Evolutionary conservation across 805 yeast species (phyloP), one percentile per base, ranked within the genome.

Genomic region (Debaryomyces maramus): DNA sequence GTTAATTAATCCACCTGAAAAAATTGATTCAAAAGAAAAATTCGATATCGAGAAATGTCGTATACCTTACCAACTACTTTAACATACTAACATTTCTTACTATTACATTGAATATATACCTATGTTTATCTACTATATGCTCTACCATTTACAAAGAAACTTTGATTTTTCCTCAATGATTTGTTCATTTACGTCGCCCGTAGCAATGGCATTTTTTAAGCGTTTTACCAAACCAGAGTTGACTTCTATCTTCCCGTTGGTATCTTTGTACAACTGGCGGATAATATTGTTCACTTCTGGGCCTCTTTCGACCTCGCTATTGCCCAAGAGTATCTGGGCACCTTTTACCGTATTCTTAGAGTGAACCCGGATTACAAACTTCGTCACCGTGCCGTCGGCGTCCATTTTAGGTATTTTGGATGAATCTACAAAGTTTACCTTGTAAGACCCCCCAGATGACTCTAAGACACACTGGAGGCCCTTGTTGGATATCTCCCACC

Each of bases 141-240:
- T 6, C 29, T 36, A 46, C 40, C 50, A 39, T 22, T 35, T 39
- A 9, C 47, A 36, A 5, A 28, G 18, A 14, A 30, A 19, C 21
- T 34, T 38, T 10, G 27, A 30, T 33, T 43, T 46, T 36, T 46
- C 50, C 31, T 43, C 47, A 15, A 46, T 32, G 3, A 46, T 22
- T 13, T 39, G 43, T 19, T 46, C 50, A 33, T 46, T 40, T 11
- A 46, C 27, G 18, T 27, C 32, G 3, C 50, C 50, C 7, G 19
- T 19, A 22, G 34, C 29, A 13, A 34, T 27, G 29, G 50, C 43
- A 6, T 38, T 27, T 15, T 44, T 43, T n/a, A 46, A 27, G 11
- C 45, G 24, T 2, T 19, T 33, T 13, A 46, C 29, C 31, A 46
- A 32, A 16, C 35, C 45, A 5, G 24, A 33, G 6, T 41, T 38